phyloP scores from a whole-genome alignment of 75 land plant genomes.

The Cryptomeria japonica region DNA sequence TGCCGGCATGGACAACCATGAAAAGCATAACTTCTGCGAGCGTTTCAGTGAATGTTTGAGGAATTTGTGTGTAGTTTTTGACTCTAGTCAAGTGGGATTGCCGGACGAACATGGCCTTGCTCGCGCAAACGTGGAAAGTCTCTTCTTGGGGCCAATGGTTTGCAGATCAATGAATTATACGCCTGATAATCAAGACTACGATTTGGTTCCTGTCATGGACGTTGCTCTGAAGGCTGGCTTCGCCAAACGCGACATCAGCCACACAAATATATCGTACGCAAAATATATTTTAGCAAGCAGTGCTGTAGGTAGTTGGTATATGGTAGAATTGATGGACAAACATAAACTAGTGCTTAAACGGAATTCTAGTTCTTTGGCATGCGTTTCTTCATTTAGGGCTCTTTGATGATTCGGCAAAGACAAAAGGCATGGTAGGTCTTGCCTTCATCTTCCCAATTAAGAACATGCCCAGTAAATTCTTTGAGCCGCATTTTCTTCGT shows the following conservation, averaged over 20 bases:
- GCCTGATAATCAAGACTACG: neutral
- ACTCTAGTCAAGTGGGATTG: constrained; percentile 58
- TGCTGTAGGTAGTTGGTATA: neutral
- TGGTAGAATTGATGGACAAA: neutral
- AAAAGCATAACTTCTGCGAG: neutral
- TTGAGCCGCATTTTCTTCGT: no score
- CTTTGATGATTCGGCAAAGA: no score
- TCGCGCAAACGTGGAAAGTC: constrained; percentile 42
- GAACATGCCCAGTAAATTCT: no score
- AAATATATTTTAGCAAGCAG: neutral
- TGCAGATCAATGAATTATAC: constrained; percentile 12
- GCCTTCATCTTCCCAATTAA: no score
- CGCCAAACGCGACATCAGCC: neutral
- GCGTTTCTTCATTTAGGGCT: no score
- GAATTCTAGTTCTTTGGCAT: neutral
- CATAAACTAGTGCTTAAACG: neutral
- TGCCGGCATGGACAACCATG: constrained; percentile 20
- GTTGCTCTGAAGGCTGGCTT: neutral
- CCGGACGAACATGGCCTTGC: constrained; percentile 33
- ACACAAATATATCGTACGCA: neutral
- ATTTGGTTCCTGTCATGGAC: neutral
- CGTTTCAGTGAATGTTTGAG: constrained; percentile 46
- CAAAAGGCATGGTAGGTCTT: no score
- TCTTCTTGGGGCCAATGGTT: constrained; percentile 48
- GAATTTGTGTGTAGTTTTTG: constrained; percentile 54